A percentile compares a stretch with the other conserved stretches of the same genome.
Conservation (phyloP, 441 rosid genomes). For the Gossypium lobatum region DNA sequence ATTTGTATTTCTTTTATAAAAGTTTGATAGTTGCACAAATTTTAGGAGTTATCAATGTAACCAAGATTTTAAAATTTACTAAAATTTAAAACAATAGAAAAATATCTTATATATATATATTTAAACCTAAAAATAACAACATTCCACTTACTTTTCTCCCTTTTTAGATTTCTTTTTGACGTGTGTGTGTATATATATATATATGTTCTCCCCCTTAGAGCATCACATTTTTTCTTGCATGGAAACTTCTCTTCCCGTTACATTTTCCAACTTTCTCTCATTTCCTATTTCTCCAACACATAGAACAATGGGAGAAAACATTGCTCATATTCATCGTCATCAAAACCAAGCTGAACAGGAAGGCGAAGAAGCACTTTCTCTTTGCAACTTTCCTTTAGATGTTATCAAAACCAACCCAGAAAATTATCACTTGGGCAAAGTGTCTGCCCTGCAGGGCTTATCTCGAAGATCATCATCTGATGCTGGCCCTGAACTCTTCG, state of each 20-base stretch:
- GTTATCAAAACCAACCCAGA: not conserved
- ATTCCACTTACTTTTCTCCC: too few relatives aligned
- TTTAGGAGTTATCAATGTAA: too few relatives aligned
- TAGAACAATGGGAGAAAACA: conserved; percentile 19
- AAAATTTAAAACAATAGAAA: too few relatives aligned
- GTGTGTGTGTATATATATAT: not conserved
- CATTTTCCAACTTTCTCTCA: not conserved
- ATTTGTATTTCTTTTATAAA: too few relatives aligned
- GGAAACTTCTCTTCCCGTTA: not conserved
- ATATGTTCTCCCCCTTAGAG: not conserved
- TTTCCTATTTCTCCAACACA: not conserved
- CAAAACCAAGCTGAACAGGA: conserved; percentile 24
- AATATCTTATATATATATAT: too few relatives aligned
- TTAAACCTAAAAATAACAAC: too few relatives aligned
- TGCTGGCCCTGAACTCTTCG: conserved; percentile 43
- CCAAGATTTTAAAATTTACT: too few relatives aligned
- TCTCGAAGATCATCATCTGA: conserved; percentile 30
- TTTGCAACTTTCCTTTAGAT: conserved; percentile 41
- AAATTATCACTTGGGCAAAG: not conserved
- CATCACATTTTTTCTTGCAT: not conserved
- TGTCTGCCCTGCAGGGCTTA: not conserved
- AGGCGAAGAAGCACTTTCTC: conserved; percentile 47
- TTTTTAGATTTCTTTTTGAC: too few relatives aligned
- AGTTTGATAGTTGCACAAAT: too few relatives aligned
- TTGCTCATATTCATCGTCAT: not conserved